Evolutionary conservation across 257 asterid genomes (phyloP), one percentile per base, ranked within the genome.

Genomic region (Solanum virginianum): DNA sequence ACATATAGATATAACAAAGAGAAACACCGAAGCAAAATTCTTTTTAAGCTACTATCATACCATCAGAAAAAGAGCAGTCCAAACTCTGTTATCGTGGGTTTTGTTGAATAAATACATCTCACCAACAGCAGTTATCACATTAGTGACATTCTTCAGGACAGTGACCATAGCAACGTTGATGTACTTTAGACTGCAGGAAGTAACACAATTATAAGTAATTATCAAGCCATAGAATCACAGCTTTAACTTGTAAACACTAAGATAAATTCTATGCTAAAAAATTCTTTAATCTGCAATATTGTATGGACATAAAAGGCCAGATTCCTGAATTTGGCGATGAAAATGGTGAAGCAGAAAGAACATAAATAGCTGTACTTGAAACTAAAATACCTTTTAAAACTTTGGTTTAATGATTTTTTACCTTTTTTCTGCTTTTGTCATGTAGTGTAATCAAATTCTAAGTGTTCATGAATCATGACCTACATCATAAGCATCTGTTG

Each of bases 141-240:
- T 96, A 74, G 99, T 95, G 62, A 94, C 96, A 84, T 96, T 96
- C 98, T 96, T 96, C 89, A 96, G 91, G 93, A 95, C 97, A n/a
- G 99, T 96, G 83, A 96, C 98, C 99, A 96, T 96, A 81, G 99
- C 98, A 71, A 96, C 98, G 26, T 96, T 95, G 80, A 96, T 95
- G 91, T 96, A 94, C 84, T 91, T 92, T 80, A 96, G 90, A 89
- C 99, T 96, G 96, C 94, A 85, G 85, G 60, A 85, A 83, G 41
- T 85, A 45, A 79, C 18, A 79, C 65, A 79, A 79, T 53, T 79
- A 29, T 1, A 79, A 79, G 66, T 29, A 53, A 79, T 79, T 79
- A 65, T 26, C 66, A 79, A 29, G 66, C 29, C 29, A 53, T 29
- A 1, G 83, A 51, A 26, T 24, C 45, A 24, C 62, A 79, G 3